Evolutionary conservation across 495 filamentous ascomycete species (phyloP), one percentile per base, ranked within the genome.

Genomic region (Penicillium macrosclerotiorum): DNA sequence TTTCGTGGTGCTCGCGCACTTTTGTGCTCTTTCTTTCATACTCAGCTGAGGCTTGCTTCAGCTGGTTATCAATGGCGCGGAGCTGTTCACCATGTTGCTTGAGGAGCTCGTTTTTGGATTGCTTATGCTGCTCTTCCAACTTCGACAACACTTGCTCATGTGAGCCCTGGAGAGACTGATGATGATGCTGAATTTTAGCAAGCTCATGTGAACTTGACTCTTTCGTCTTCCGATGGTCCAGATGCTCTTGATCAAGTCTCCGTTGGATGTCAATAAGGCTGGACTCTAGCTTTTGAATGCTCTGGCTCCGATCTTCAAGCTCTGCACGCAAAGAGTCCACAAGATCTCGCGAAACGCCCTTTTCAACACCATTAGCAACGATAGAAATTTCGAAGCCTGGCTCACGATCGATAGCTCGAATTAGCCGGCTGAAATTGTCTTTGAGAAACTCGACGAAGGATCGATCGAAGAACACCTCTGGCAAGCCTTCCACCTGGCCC

Each of bases 391-490:
- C 93, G 29, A 91, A 69, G 7, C 82, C 89, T 4, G 93, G 93
- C 47, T 95, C 90, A 37, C 90, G 85, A 63, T 98, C 93, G 56
- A 98, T 88, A 14, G 92, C 88, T 42, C 90, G 80, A 14, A 85
- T 71, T 41, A 96, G 69, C 23, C 90, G 87, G 49, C 85, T 90
- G 60, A 91, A 98, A 60, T 95, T 93, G 55, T 96, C 90, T 60
- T 96, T 95, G 49, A 96, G 77, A 60, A 97, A 96, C 47, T 96
- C 90, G 29, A 97, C 81, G 62, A 97, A 97, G 0, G 82, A 79
- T 31, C 78, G 76, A 54, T 95, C 89, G 47, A 97, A 90, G 59
- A 81, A 90, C 5, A 95, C 85, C 14, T 93, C 86, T 16, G 92
- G 90, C 4, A 92, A 73, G 19, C 78, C 83, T 1, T 72, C 67